These are phyloP conservation scores for Suhomyces emberorum DNA, from an alignment of 805 yeast genomes.

Conservation along the genomic window DNA sequence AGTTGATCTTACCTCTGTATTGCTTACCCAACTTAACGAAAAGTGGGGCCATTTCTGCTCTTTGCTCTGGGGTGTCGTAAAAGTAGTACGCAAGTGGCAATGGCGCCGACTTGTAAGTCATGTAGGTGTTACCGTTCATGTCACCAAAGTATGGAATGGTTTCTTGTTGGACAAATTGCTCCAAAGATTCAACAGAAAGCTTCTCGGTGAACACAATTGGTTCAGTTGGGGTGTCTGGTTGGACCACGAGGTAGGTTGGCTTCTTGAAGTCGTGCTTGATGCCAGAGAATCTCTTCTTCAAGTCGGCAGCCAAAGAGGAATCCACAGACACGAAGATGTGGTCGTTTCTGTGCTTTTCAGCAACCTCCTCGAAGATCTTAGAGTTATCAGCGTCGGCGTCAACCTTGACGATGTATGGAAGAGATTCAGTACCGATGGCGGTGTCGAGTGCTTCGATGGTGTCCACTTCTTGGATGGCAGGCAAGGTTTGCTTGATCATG, in stretches of 20 bases:
- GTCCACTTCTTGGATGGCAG: slow-evolving; percentile 51
- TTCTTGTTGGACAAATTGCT: slow-evolving; percentile 55
- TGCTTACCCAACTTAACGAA: slow-evolving; percentile 67
- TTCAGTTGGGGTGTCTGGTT: slow-evolving; percentile 40
- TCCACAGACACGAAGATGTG: slow-evolving; percentile 56
- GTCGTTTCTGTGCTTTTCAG: slow-evolving; percentile 61
- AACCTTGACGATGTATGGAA: slow-evolving; percentile 58
- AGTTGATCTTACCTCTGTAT: slow-evolving; percentile 75
- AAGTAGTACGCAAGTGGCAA: slow-evolving; percentile 87
- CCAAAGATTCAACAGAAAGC: slow-evolving; percentile 34
- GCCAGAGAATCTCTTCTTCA: slow-evolving; percentile 30
- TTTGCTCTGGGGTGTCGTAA: slow-evolving; percentile 67
- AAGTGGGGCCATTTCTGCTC: slow-evolving; percentile 48
- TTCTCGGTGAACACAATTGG: slow-evolving; percentile 47
- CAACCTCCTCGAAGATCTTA: slow-evolving; percentile 50
- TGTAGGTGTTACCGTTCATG: slow-evolving; percentile 75
- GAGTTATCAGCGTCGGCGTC: slow-evolving; percentile 23
- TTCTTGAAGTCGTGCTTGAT: slow-evolving; percentile 16
- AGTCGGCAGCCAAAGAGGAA: slow-evolving; percentile 35
- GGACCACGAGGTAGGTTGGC: slow-evolving; percentile 41
- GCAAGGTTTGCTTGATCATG: slow-evolving; percentile 79
- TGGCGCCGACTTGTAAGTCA: slow-evolving; percentile 64
- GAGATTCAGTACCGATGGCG: slow-evolving; percentile 45
- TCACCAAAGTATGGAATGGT: slow-evolving; percentile 84
- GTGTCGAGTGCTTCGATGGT: slow-evolving; percentile 49